These are phyloP conservation scores for Andrographis paniculata DNA, from an alignment of 305 asterid genomes.

Conservation along the genomic window DNA sequence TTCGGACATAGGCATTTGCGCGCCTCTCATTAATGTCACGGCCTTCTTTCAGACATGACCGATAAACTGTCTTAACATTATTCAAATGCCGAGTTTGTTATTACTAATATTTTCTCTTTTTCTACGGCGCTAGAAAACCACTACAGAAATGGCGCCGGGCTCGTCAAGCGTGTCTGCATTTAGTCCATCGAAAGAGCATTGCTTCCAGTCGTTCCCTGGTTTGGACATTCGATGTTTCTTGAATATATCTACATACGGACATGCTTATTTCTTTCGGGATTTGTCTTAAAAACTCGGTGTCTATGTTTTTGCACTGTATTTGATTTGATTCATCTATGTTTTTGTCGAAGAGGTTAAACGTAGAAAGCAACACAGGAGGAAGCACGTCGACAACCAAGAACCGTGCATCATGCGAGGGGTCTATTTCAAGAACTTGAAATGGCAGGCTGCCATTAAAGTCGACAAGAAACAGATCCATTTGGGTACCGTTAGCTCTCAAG, in stretches of 20 bases:
- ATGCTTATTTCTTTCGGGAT: background rate
- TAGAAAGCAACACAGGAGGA: slow-evolving; percentile 83
- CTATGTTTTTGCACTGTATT: background rate
- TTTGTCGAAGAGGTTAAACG: slow-evolving; percentile 57
- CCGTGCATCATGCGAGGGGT: slow-evolving; percentile 84
- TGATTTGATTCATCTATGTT: background rate
- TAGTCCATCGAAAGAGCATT: slow-evolving; percentile 36
- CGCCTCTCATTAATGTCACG: background rate
- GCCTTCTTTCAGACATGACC: background rate
- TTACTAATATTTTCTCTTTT: slow-evolving; percentile 11
- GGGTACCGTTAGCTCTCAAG: slow-evolving; percentile 94
- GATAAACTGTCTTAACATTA: background rate
- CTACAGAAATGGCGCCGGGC: slow-evolving; percentile 30
- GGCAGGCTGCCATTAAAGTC: slow-evolving; percentile 99
- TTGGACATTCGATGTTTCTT: too few species aligned
- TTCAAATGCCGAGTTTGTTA: background rate
- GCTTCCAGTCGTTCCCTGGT: slow-evolving; percentile 52
- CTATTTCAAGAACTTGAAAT: slow-evolving; percentile 86
- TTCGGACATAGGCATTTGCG: slow-evolving; percentile 2
- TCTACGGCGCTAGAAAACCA: slow-evolving; percentile 31
- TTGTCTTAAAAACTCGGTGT: background rate
- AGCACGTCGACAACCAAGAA: slow-evolving; percentile 82
- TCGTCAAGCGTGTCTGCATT: slow-evolving; percentile 43
- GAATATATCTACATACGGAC: too few species aligned
- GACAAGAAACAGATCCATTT: slow-evolving; percentile 97